phyloP scores from a whole-genome alignment of 352 stramenopile genomes.

The Phytophthora foliorum region DNA sequence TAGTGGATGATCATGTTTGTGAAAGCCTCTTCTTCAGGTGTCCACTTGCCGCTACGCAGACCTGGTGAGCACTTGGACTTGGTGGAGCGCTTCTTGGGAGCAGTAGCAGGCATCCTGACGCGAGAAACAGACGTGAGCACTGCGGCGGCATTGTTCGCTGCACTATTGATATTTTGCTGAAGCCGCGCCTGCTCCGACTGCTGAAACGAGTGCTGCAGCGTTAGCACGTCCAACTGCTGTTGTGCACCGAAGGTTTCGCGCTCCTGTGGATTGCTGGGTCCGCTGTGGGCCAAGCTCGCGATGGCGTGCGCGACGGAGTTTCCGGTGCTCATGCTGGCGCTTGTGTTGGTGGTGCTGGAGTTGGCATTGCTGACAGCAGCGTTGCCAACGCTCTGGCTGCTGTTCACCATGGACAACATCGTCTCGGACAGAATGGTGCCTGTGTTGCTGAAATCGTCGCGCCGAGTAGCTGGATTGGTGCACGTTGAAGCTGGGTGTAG shows the following conservation, averaged over 20 bases:
- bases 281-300: slow-evolving; percentile 37
- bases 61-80: slow-evolving; percentile 89
- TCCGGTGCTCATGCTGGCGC: slow-evolving; percentile 34
- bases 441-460: slow-evolving; percentile 10
- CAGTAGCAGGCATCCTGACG: background rate
- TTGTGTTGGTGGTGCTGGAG: slow-evolving; percentile 13
- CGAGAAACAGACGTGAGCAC: slow-evolving; percentile 38
- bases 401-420: slow-evolving; percentile 77
- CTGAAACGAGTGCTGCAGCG: slow-evolving; percentile 18
- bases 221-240: slow-evolving; percentile 17
- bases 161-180: slow-evolving; percentile 33
- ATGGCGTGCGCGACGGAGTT: slow-evolving; percentile 44
- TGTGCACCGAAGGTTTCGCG: slow-evolving; percentile 6
- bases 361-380: slow-evolving; percentile 24
- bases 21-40: slow-evolving; percentile 81
- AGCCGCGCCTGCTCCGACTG: slow-evolving; percentile 23
- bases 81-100: slow-evolving; percentile 80
- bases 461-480: slow-evolving; percentile 7
- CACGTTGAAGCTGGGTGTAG: slow-evolving; percentile 36
- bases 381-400: slow-evolving; percentile 33
- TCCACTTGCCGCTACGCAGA: slow-evolving; percentile 89
- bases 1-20: slow-evolving; percentile 90
- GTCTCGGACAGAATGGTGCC: slow-evolving; percentile 40
- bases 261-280: slow-evolving; percentile 21
- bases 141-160: slow-evolving; percentile 28